These are phyloP conservation scores for Hippophae gyantsensis DNA, from an alignment of 306 rosid genomes.

Conservation along the genomic window DNA sequence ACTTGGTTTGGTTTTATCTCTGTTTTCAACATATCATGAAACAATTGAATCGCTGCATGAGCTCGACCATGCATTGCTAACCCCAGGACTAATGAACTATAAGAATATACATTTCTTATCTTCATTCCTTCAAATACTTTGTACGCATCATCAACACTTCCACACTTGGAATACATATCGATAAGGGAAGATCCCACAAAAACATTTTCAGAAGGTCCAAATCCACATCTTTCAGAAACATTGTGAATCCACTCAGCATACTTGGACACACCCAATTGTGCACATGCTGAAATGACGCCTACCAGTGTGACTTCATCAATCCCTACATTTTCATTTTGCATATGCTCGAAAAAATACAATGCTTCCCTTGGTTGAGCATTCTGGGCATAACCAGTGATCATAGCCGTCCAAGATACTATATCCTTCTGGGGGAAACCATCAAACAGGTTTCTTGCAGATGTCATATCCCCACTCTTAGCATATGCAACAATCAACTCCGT, in stretches of 20 bases:
- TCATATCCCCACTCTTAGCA: conserved; percentile 50
- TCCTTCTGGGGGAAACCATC: conserved; percentile 50
- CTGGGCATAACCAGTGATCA: conserved; percentile 73
- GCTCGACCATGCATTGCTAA: conserved; percentile 65
- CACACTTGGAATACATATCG: conserved; percentile 80
- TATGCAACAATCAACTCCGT: conserved; percentile 64
- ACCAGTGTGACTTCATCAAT: conserved; percentile 53
- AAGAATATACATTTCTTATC: conserved; percentile 55
- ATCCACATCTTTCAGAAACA: conserved; percentile 47
- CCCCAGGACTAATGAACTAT: conserved; percentile 77
- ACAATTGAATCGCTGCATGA: conserved; percentile 48
- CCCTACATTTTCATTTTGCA: conserved; percentile 34
- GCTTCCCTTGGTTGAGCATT: conserved; percentile 63
- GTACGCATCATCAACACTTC: conserved; percentile 54
- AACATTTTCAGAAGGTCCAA: conserved; percentile 38
- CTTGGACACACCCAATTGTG: conserved; percentile 49
- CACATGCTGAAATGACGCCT: conserved; percentile 78
- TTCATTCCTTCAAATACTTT: conserved; percentile 50
- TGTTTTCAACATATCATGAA: conserved; percentile 62
- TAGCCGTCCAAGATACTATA: conserved; percentile 80
- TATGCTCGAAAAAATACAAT: conserved; percentile 37
- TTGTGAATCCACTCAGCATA: conserved; percentile 51
- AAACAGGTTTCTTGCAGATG: conserved; percentile 50
- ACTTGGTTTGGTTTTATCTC: conserved; percentile 56
- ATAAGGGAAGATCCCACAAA: conserved; percentile 79